Base-by-base conservation (phyloP, 2,329 filamentous ascomycete genomes). In the Alternaria sp. region DNA sequence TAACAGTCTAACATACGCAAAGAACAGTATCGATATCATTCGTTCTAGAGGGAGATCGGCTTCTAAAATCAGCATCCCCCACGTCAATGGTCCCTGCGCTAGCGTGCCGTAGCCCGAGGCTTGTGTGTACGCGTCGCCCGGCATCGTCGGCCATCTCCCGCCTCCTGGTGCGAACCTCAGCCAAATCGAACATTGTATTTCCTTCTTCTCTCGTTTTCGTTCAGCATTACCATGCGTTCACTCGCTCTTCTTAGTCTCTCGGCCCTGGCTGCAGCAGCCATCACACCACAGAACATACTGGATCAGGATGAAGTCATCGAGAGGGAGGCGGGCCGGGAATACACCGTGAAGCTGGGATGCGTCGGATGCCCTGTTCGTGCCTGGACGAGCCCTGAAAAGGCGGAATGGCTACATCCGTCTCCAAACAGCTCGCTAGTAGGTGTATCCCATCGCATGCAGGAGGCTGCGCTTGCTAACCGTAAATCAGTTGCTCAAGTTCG, bases 261-360 rank as follows among this genome's bases (percentile, higher is more conserved):
- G 27, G 55, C 62, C 22, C 44, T 62, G 40, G 55, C 55, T 38
- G 49, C 67, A 5, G 44, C 55, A 16, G 40, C 54, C 7, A 32
- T 28, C n/a, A 54, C 60, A 7, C 57, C 53, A 10, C 56, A 49
- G 18, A 40, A 51, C 22, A 44, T 27, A 12, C 34, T 34, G 40
- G 30, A 46, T 41, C 46, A 18, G 4, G 40, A 28, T 16, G 9
- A 44, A 30, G 54, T 50, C 18, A 28, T 46, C 27, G 40, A 55
- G 38, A 45, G 70, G 14, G 60, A 69, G 27, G 30, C 48, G 14
- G 66, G 71, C 36, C 71, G 66, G 38, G 71, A 63, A 40, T 76
- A 73, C 51, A 50, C 70, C 4, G 71, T 74, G 30, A 74, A 76
- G 57, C 53, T 76, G 18, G 71, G 70, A 12, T 77, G 74, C 45